Evolutionary conservation across 208 protist species (phyloP), one percentile per base, ranked within the genome.

Genomic region (Acanthamoeba divionensis): DNA sequence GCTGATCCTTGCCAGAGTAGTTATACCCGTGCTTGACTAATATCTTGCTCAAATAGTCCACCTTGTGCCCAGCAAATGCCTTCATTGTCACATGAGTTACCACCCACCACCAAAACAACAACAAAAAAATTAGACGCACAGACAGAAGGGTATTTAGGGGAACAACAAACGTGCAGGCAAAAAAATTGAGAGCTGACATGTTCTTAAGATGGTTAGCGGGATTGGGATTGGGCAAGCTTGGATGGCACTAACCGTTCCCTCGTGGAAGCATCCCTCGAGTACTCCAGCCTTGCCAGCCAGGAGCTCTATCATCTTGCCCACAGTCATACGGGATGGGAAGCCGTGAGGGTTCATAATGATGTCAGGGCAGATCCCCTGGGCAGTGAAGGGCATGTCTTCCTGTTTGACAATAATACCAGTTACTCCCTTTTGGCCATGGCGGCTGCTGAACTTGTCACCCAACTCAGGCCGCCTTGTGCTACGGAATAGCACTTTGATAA

Each of bases 311-410:
- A 99, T 93, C 93, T 99, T 99, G 15, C 99, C 99, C 9, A 99
- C 98, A n/a, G 99, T 99, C 99, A 99, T 99, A 88, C 99, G 98
- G 88, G 97, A 99, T 21, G 99, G 99, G 93, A 99, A 99, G 79
- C 98, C 99, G 93, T 99, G 99, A 18, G 99, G 99, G 93, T 99
- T 99, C 98, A 99, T 99, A 94, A 99, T 99, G 93, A 99, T 98
- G 91, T 99, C 99, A 0, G 99, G 99, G 65, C 93, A 98, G 41
- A 95, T 92, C 54, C 93, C 94, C 8, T 92, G 29, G 29, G 63
- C 4, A 91, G 96, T 98, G 92, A 99, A 99, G 7, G 99, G 99
- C 98, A 99, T 97, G 94, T 99, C 99, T 24, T 98, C 98, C 79
- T 99, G 98, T 52, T 96, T 90, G 21, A 98, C 97, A 67, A 99